Conservation (phyloP, 371 early-diverging fungal species). For the Syncephalastrum sp. region DNA sequence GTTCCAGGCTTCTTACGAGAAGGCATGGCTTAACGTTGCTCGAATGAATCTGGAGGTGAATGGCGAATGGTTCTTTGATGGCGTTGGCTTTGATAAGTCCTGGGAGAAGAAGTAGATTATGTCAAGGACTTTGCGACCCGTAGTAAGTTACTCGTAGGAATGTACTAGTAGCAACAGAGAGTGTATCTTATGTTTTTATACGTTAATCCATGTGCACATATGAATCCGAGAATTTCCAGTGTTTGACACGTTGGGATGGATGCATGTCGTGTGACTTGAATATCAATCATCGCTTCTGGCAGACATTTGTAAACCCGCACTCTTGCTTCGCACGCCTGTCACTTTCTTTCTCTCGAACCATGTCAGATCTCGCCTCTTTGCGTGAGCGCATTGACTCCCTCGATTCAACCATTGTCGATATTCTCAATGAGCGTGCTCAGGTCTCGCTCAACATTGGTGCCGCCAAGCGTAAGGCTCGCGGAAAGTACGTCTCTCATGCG, state of each 20-base stretch:
- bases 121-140: too few species aligned
- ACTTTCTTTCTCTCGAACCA: slow-evolving; percentile 5
- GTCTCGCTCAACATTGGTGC: slow-evolving; percentile 84
- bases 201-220: too few species aligned
- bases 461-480: slow-evolving; percentile 56
- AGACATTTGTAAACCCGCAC: neutral
- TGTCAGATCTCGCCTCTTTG: slow-evolving; percentile 49
- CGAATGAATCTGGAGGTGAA: slow-evolving; percentile 33
- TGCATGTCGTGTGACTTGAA: too few species aligned
- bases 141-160: too few species aligned
- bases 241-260: too few species aligned
- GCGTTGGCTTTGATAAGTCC: slow-evolving; percentile 38
- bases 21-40: slow-evolving; percentile 35
- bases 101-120: slow-evolving; percentile 18
- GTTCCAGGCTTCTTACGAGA: slow-evolving; percentile 5
- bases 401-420: slow-evolving; percentile 71
- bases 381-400: slow-evolving; percentile 77
- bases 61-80: slow-evolving; percentile 41
- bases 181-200: too few species aligned
- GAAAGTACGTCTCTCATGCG: neutral
- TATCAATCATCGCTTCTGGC: too few species aligned
- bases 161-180: too few species aligned
- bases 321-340: neutral
- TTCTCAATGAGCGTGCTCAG: slow-evolving; percentile 86
- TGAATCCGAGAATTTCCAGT: too few species aligned